These are phyloP conservation scores for Suillus paluster DNA, from an alignment of 768 basidiomycete genomes.

Conservation along the genomic window DNA sequence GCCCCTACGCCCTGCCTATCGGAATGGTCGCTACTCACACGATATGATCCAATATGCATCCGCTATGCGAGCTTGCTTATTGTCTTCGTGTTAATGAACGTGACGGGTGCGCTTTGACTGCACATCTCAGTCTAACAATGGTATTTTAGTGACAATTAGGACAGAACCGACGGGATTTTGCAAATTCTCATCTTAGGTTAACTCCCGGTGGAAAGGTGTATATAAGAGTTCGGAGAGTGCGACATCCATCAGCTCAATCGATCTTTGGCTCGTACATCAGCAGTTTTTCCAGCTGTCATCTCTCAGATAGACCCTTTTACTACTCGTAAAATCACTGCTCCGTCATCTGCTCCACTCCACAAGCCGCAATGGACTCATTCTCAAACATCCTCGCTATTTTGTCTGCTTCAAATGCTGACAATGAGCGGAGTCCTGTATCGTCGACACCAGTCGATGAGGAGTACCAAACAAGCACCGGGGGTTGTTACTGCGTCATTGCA, in stretches of 20 bases:
- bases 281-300: background rate
- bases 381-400: background rate
- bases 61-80: background rate
- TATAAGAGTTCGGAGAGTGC: background rate
- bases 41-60: background rate
- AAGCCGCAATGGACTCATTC: background rate
- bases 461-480: background rate
- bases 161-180: background rate
- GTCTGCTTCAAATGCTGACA: no score
- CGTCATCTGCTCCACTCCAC: background rate
- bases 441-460: conserved; percentile 1
- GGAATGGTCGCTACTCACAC: background rate
- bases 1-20: background rate
- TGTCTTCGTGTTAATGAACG: background rate
- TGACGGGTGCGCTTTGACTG: background rate
- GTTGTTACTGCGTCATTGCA: conserved; percentile 1
- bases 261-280: background rate
- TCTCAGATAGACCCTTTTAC: background rate
- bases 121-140: background rate
- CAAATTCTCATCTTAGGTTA: background rate
- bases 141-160: background rate
- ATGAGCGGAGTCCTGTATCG: background rate
- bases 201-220: background rate
- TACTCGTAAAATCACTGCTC: background rate
- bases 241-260: background rate